Conservation (phyloP, 208 protist genomes). For the Porcisia hertigi region DNA sequence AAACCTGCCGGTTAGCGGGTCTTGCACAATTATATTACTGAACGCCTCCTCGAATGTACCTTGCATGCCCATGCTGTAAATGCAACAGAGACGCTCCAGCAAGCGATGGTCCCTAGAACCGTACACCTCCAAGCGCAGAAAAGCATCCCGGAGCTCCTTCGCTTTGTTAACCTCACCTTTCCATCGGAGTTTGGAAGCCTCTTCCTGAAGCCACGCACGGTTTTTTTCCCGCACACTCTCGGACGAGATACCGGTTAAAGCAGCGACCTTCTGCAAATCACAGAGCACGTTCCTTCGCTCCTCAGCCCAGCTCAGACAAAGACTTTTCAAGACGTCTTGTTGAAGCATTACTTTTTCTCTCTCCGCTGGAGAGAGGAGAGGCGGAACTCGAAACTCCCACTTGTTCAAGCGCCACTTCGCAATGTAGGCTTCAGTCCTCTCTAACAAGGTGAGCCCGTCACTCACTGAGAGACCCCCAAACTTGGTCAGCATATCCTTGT, state of each 20-base stretch:
- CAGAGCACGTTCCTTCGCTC: constrained; percentile 37
- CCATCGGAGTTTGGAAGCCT: constrained; percentile 78
- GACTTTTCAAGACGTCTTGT: constrained; percentile 65
- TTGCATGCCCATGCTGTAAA: constrained; percentile 77
- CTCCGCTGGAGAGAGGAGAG: constrained; percentile 39
- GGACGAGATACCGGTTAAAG: constrained; percentile 43
- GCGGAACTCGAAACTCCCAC: constrained; percentile 84
- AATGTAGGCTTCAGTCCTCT: constrained; percentile 59
- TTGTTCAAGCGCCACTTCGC: constrained; percentile 79
- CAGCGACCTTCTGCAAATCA: constrained; percentile 54
- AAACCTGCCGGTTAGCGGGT: constrained; percentile 46
- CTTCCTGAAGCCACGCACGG: constrained; percentile 78
- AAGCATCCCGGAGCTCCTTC: constrained; percentile 78
- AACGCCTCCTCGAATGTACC: constrained; percentile 83
- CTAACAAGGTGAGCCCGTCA: constrained; percentile 49
- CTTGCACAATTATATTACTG: constrained; percentile 71
- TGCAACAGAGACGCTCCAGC: constrained; percentile 78
- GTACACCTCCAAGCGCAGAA: constrained; percentile 75
- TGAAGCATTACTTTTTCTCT: constrained; percentile 64
- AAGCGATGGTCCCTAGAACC: constrained; percentile 69
- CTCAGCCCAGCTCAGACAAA: constrained; percentile 50
- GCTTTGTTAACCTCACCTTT: constrained; percentile 83
- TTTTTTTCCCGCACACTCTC: constrained; percentile 62
- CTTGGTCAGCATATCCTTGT: constrained; percentile 40
- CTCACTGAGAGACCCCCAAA: constrained; percentile 16